Base-by-base conservation (phyloP, 2,329 filamentous ascomycete species). In the Ceratocystis huliohia region DNA sequence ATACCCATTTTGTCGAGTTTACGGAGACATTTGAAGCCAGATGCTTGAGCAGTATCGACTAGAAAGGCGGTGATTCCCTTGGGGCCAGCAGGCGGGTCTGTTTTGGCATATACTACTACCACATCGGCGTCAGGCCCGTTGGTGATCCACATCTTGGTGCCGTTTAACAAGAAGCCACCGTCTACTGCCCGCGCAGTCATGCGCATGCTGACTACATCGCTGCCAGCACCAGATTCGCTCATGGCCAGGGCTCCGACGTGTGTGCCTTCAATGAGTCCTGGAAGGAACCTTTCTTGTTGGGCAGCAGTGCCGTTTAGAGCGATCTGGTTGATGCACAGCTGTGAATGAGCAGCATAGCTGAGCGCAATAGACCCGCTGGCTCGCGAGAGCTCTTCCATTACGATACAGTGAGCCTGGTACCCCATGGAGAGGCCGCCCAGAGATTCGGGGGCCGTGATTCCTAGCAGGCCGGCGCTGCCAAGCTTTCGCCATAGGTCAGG, bases 121-220 rank as follows among this genome's bases (percentile, higher is more conserved):
- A 88, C 81, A 75, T 96, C 84, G n/a, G 94, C 94, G 74, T 97
- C 92, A 0, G 93, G 93, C 3, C 93, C 90, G 76, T 99, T 99
- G 69, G 93, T 99, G 74, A 99, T 99, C 93, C 93, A 99, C 93
- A 97, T 96, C 81, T 99, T 96, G 68, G 87, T 89, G 41, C 92
- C 93, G 73, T 92, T 91, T 66, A 99, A 79, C 22, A 92, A 69
- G 75, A 88, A 96, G 33, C 93, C 93, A 45, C 91, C 92, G 72
- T 94, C 88, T 10, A 90, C 88, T 69, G 84, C 81, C 74, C 84
- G 88, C 0, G 92, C 93, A 2, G 84, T 87, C 57, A 87, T 95
- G 74, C 92, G 90, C 93, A 97, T 97, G 76, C 88, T 89, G 33
- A 99, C 92, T 2, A 99, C 93, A 76, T 99, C 93, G 71, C 88